phyloP scores from a whole-genome alignment of 148 eudicot species.

The Chenopodium album region DNA sequence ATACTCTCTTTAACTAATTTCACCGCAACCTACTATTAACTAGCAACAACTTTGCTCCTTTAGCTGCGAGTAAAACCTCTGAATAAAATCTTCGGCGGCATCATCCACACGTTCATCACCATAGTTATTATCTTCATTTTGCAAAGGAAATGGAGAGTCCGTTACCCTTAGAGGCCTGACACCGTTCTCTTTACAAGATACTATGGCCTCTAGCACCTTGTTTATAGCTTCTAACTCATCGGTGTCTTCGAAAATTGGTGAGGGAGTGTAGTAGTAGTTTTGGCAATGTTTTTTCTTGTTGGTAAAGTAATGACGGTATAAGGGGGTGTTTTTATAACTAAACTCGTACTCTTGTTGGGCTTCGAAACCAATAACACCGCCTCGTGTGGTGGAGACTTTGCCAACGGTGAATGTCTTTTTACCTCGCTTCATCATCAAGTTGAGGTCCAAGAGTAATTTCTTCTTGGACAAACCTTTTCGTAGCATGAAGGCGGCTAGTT shows the following conservation, averaged over 20 bases:
- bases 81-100: conserved; percentile 66
- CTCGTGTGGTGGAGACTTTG: conserved; percentile 29
- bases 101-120: conserved; percentile 55
- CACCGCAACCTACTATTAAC: no score
- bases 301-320: conserved; percentile 23
- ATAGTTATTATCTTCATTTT: conserved; percentile 33
- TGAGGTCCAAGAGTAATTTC: conserved; percentile 47
- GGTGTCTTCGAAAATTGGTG: neutral
- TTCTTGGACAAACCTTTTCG: conserved; percentile 55
- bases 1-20: no score
- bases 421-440: conserved; percentile 51
- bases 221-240: conserved; percentile 2
- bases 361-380: neutral
- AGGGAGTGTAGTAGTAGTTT: neutral
- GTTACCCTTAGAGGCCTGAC: conserved; percentile 59
- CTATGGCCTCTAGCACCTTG: conserved; percentile 42
- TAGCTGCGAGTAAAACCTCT: conserved; percentile 56
- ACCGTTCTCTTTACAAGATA: conserved; percentile 13
- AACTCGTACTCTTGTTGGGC: neutral
- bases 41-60: conserved; percentile 31
- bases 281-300: neutral
- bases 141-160: conserved; percentile 63
- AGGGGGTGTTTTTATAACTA: conserved; percentile 54
- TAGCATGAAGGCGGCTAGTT: conserved; percentile 49
- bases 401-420: conserved; percentile 47